Evolutionary conservation across 768 basidiomycete genomes (phyloP), one percentile per base, ranked within the genome.

Genomic region (Multifurca ochricompacta): DNA sequence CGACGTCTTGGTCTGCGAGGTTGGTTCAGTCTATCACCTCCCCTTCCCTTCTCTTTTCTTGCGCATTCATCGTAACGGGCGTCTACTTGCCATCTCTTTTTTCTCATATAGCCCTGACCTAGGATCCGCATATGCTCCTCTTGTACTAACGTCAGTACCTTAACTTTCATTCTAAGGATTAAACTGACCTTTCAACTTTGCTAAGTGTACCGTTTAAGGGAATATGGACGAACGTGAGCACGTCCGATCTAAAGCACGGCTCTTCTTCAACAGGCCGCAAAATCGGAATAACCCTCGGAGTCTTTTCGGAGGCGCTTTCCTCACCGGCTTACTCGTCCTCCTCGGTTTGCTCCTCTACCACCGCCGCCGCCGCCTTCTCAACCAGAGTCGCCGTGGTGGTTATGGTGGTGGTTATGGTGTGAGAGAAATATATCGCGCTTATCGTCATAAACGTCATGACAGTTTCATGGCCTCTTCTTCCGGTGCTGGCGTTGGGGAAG

Each of bases 51-150:
- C 16, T 3, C 2, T 14, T 16, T 5, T 11, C 25, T n/a, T 30
- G 18, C 25, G n/a, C 35, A 43, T 21, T 46, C 28, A 21, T 16
- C 19, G 19, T 11, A 16, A 36, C 13, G n/a, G n/a, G n/a, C n/a
- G n/a, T n/a, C n/a, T n/a, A n/a, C n/a, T n/a, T n/a, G n/a, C n/a
- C n/a, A n/a, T n/a, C n/a, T n/a, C n/a, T n/a, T n/a, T n/a, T n/a
- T n/a, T n/a, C n/a, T n/a, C 30, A 21, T 21, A 28, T 40, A 59
- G 59, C 55, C 49, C 59, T 1, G 47, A 58, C 13, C 37, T 58
- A 21, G 59, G 59, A 21, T 51, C 59, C 3, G 47, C 42, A 16
- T 57, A 51, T 34, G 59, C 55, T 3, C 51, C 51, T 23, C 31
- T 59, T 19, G 27, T 41, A 8, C 48, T 47, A 19, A 35, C 28